Evolutionary conservation across 2,329 filamentous ascomycete genomes (phyloP), one percentile per base, ranked within the genome.

Genomic region (Aspergillus quadrilineatus): DNA sequence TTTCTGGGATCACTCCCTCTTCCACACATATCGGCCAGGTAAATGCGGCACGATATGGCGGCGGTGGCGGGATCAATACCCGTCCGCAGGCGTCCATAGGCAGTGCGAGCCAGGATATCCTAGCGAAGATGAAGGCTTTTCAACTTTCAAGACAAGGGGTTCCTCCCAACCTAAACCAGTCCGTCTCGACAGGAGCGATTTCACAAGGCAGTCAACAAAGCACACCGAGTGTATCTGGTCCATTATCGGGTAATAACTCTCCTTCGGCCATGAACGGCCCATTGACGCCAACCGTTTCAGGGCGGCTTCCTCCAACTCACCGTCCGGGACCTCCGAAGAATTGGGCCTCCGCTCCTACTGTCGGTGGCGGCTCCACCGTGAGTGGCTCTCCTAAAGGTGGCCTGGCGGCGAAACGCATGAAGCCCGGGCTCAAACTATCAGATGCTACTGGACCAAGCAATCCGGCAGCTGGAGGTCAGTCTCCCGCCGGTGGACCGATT

Each of bases 11-110:
- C 85, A 90, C 85, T 55, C 77, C 88, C 6, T 92, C 86, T n/a
- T 96, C 92, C n/a, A 94, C 89, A 29, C 87, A 90, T 41, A 79
- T 92, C 4, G 91, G 91, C 41, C 83, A 89, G 56, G 78, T 96
- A 67, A 91, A 87, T 72, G 84, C 85, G 48, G 85, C 85, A 39
- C 78, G 86, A 61, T 79, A 84, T 66, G 70, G 68, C 30, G 65
- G 59, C n/a, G 22, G 22, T 22, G 22, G 22, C 3, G 60, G 62
- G 22, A 57, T 66, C 15, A 56, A 66, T 50, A 57, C 63, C 36
- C 70, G 67, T 14, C 66, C 63, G 5, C 65, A 65, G 9, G 59
- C 71, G 6, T 73, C 72, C 3, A 70, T 74, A 65, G 71, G 70
- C 39, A 61, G 66, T 32, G 63, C 65, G 43, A 71, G 83, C 47